phyloP scores from a whole-genome alignment of 176 grass and related monocot species.

The Metroxylon sagu region DNA sequence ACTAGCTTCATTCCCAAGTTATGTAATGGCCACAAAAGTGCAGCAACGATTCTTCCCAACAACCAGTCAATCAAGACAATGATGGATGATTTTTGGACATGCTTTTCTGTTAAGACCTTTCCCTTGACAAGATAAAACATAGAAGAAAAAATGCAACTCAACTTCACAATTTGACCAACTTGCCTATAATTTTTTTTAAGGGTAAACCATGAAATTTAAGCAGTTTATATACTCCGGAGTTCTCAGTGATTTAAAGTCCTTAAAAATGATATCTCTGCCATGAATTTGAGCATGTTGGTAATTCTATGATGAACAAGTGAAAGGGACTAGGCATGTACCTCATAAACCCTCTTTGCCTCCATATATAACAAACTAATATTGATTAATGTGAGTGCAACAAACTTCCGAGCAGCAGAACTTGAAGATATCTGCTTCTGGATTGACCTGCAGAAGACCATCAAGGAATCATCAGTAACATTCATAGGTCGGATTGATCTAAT shows the following conservation, averaged over 20 bases:
- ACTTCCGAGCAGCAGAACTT: slow-evolving; percentile 46
- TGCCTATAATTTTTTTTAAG: no score
- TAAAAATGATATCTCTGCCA: no score
- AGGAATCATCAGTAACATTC: slow-evolving; percentile 21
- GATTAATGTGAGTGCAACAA: slow-evolving; percentile 61
- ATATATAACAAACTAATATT: slow-evolving; percentile 89
- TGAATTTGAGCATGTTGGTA: no score
- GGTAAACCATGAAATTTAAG: no score
- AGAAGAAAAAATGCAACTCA: slow-evolving; percentile 3
- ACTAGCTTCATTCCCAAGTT: slow-evolving; percentile 65
- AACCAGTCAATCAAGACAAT: slow-evolving; percentile 48
- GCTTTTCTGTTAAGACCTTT: slow-evolving; percentile 48
- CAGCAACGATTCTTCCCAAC: slow-evolving; percentile 48
- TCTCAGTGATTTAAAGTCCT: no score
- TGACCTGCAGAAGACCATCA: slow-evolving; percentile 52
- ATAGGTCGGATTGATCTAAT: no score
- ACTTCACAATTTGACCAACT: no score
- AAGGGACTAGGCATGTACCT: slow-evolving; percentile 18
- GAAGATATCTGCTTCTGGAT: slow-evolving; percentile 82
- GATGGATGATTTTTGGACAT: slow-evolving; percentile 32
- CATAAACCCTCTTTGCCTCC: slow-evolving; percentile 72
- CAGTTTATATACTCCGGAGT: no score
- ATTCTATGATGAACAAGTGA: no score
- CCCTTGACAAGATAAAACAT: slow-evolving; percentile 47
- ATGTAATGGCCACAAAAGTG: slow-evolving; percentile 84